Percentiles rank a stretch among this genome's conserved stretches.
Evolutionary conservation across 2,329 filamentous ascomycete genomes (phyloP).

Genomic region (Drechslera avenae): DNA sequence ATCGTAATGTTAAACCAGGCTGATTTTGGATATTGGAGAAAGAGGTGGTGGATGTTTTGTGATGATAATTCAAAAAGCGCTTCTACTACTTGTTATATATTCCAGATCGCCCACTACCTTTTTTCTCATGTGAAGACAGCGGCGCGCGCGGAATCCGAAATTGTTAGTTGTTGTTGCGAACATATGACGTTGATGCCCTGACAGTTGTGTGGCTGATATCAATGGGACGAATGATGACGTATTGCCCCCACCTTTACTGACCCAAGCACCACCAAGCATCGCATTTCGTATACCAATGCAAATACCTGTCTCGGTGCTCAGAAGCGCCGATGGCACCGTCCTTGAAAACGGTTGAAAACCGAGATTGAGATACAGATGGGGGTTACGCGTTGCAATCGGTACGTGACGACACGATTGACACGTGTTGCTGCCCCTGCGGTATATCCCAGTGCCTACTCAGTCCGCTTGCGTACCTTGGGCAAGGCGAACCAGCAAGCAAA

Average conservation of each 20-base stretch:
- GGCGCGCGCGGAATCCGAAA: constrained; percentile 7
- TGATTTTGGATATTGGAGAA: not conserved
- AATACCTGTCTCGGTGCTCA: too few relatives aligned
- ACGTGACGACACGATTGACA: not conserved
- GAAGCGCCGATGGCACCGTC: too few relatives aligned
- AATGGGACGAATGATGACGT: too few relatives aligned
- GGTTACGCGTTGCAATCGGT: not conserved
- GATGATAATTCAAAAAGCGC: too few relatives aligned
- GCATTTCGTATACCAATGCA: too few relatives aligned
- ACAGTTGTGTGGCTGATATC: not conserved
- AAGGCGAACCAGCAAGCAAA: constrained; percentile 66
- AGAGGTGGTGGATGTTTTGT: not conserved
- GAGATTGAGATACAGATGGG: too few relatives aligned
- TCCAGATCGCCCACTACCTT: too few relatives aligned
- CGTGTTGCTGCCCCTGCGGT: not conserved
- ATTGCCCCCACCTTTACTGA: too few relatives aligned
- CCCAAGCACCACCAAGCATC: too few relatives aligned
- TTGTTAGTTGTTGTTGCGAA: not conserved
- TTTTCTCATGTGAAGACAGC: not conserved
- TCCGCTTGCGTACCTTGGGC: constrained; percentile 64
- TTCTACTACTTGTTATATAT: too few relatives aligned
- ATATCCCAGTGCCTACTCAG: constrained; percentile 53
- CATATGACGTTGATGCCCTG: constrained; percentile 12
- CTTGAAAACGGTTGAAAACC: not conserved
- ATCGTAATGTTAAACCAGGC: too few relatives aligned